A percentile compares a stretch with the other conserved stretches of the same genome.
Conservation (phyloP, 768 basidiomycete species). For the Lentinula aciculospora region DNA sequence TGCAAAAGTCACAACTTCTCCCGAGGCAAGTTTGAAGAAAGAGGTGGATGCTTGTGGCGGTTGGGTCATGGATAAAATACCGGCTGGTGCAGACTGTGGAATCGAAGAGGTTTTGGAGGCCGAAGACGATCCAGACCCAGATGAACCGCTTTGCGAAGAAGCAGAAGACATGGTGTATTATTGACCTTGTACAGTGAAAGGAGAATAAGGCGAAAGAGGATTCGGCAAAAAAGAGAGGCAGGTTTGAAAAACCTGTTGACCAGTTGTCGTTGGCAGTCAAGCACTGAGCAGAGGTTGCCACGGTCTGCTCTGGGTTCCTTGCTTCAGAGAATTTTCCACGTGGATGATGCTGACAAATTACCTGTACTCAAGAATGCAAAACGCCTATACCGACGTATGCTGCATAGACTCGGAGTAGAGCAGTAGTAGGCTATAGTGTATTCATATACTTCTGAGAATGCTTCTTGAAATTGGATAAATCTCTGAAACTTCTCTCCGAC, state of each 20-base stretch:
- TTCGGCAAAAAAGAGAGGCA: neutral
- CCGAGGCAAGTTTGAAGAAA: constrained; percentile 81
- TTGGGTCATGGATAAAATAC: constrained; percentile 68
- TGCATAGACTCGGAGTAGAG: too few species aligned
- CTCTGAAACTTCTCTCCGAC: too few species aligned
- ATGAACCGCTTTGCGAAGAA: neutral
- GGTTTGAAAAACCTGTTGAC: neutral
- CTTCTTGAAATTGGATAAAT: too few species aligned
- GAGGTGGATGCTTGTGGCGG: constrained; percentile 79
- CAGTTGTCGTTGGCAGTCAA: too few species aligned
- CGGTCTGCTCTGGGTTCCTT: too few species aligned
- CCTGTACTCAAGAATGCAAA: too few species aligned
- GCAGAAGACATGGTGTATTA: neutral
- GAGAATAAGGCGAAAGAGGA: neutral
- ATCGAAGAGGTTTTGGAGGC: constrained; percentile 21
- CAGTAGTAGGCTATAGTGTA: too few species aligned
- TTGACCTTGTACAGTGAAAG: neutral
- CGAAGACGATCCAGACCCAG: constrained; percentile 4
- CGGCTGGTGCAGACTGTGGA: constrained; percentile 50
- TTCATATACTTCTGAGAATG: too few species aligned
- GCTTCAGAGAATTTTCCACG: neutral
- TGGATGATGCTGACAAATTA: neutral
- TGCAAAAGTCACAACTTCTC: constrained; percentile 75
- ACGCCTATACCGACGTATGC: too few species aligned
- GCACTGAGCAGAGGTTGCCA: neutral